Evolutionary conservation across 306 rosid genomes (phyloP).

Genomic region (Trichosanthes cucumerina): DNA sequence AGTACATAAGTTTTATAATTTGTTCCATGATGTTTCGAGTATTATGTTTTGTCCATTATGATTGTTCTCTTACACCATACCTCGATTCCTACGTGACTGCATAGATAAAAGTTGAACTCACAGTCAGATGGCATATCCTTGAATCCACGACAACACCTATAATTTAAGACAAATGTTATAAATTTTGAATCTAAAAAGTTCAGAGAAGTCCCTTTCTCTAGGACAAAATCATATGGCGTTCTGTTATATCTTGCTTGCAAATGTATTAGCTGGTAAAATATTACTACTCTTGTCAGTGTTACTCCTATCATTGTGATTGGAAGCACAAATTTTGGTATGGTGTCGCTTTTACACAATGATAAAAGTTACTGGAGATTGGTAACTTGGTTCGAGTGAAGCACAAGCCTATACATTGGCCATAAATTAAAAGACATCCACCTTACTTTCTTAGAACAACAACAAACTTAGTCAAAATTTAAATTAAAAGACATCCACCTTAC

Average conservation of each 20-base stretch:
- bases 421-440: not conserved
- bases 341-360: conserved; percentile 75
- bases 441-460: not conserved
- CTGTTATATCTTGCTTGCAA: not conserved
- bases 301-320: conserved; percentile 43
- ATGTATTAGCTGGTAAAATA: conserved; percentile 50
- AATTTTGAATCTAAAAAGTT: not conserved
- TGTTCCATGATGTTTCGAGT: not conserved
- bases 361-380: conserved; percentile 80
- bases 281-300: conserved; percentile 60
- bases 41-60: not conserved
- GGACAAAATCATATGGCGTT: not conserved
- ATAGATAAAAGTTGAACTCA: conserved; percentile 71
- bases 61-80: conserved; percentile 20
- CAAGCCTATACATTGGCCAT: conserved; percentile 40
- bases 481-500: no score
- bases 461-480: no score
- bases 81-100: conserved; percentile 86
- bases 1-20: not conserved
- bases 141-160: conserved; percentile 77
- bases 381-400: conserved; percentile 62
- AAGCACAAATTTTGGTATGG: conserved; percentile 58
- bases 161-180: not conserved
- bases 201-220: not conserved
- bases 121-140: conserved; percentile 73